Percentiles rank a stretch among this genome's conserved stretches.
Conservation (phyloP, 2,329 filamentous ascomycete species). For the Colletotrichum sp. region DNA sequence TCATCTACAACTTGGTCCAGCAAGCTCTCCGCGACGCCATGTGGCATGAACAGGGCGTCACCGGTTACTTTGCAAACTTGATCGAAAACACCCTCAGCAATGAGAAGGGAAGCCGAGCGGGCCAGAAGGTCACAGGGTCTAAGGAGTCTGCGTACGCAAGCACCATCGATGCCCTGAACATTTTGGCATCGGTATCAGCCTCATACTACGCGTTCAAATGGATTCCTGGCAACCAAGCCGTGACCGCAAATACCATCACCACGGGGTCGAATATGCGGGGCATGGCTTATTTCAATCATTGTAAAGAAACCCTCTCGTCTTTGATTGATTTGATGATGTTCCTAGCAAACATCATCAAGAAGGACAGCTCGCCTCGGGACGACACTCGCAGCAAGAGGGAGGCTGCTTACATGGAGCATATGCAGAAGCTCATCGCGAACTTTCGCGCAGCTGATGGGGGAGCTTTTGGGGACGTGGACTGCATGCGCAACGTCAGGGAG, state of each 20-base stretch:
- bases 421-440: slow-evolving; percentile 1
- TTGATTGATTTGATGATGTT: slow-evolving; percentile 26
- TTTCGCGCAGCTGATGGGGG: not conserved
- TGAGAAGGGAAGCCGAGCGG: not conserved
- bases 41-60: slow-evolving; percentile 28
- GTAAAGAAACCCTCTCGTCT: slow-evolving; percentile 16
- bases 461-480: not conserved
- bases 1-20: slow-evolving; percentile 32
- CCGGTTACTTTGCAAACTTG: not conserved
- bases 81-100: not conserved
- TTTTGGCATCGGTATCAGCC: not conserved
- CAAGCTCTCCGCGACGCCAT: slow-evolving; percentile 30
- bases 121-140: not conserved
- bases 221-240: not conserved
- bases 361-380: not conserved
- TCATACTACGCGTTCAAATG: not conserved
- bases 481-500: not conserved
- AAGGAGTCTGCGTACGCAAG: not conserved
- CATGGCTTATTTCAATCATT: not conserved
- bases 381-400: not conserved
- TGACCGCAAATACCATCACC: not conserved
- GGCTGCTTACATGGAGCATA: slow-evolving; percentile 10
- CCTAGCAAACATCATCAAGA: not conserved
- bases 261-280: not conserved
- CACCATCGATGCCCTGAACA: not conserved